Evolutionary conservation across 768 basidiomycete genomes (phyloP).

Genomic region (Auriscalpium orientale): DNA sequence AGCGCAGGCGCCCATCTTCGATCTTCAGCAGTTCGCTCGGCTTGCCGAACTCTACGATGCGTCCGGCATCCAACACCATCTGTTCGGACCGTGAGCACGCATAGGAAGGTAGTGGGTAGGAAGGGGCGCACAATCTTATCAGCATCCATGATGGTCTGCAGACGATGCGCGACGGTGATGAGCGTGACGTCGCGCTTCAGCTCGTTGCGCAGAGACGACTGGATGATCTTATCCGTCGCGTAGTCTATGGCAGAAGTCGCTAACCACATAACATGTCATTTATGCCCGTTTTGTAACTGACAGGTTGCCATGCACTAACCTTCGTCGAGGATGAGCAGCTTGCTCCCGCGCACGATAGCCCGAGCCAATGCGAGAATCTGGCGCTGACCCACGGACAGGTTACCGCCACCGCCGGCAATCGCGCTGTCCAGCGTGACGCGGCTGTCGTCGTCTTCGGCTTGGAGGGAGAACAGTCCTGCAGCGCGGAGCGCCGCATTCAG

Average conservation of each 20-base stretch:
- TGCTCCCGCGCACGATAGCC: conserved; percentile 48
- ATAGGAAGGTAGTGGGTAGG: background rate
- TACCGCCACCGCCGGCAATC: conserved; percentile 37
- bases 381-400: conserved; percentile 50
- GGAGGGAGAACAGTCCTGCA: conserved; percentile 37
- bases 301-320: conserved; percentile 21
- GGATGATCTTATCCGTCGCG: conserved; percentile 49
- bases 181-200: conserved; percentile 33
- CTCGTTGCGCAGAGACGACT: conserved; percentile 43
- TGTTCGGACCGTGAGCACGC: conserved; percentile 4
- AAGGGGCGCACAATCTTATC: conserved; percentile 35
- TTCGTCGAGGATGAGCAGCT: conserved; percentile 53
- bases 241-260: conserved; percentile 32
- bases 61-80: conserved; percentile 39
- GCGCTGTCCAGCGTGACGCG: conserved; percentile 37
- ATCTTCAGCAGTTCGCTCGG: conserved; percentile 34
- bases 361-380: conserved; percentile 55
- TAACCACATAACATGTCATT: no score
- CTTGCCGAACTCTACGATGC: conserved; percentile 39
- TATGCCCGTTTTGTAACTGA: background rate
- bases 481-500: conserved; percentile 45
- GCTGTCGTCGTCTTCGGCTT: conserved; percentile 28
- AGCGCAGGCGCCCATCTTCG: conserved; percentile 26
- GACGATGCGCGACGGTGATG: no score
- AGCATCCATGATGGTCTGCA: no score